These are phyloP conservation scores for Camellia sinensis DNA, from an alignment of 148 eudicot species.

Conservation along the genomic window DNA sequence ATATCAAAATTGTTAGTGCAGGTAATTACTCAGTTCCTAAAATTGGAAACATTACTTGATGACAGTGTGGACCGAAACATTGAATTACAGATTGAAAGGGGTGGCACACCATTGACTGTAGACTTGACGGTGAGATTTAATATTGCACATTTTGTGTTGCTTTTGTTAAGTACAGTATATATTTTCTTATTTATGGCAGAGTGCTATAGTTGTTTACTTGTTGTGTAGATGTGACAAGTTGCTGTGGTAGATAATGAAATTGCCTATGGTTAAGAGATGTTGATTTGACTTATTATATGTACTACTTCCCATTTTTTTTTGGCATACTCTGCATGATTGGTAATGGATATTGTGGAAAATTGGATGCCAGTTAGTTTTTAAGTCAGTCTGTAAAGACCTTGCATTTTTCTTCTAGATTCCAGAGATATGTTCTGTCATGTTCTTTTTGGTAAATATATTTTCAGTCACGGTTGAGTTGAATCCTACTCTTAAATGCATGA, in stretches of 20 bases:
- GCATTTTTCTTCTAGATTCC: neutral
- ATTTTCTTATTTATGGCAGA: neutral
- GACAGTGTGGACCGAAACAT: constrained; percentile 69
- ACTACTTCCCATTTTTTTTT: neutral
- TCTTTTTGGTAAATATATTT: no score
- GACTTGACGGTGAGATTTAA: constrained; percentile 52
- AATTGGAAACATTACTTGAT: constrained; percentile 82
- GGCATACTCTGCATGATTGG: neutral
- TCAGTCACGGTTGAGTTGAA: neutral
- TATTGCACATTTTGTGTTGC: neutral
- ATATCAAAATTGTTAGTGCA: constrained; percentile 32
- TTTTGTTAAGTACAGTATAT: neutral
- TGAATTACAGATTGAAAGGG: constrained; percentile 89
- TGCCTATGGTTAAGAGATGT: neutral
- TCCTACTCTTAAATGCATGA: no score
- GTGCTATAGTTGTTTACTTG: neutral
- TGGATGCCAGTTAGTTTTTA: neutral
- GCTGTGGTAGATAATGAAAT: neutral
- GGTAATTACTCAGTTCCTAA: constrained; percentile 91
- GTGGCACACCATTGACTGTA: constrained; percentile 72
- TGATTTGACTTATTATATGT: neutral
- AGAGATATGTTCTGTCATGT: neutral
- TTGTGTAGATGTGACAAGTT: neutral
- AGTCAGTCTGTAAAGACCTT: neutral
- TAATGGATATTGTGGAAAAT: neutral